Percentiles rank a stretch among this genome's conserved stretches.
These are phyloP conservation scores for Neonectria sp. DNA, from an alignment of 2,329 filamentous ascomycete species.

Conservation along the genomic window DNA sequence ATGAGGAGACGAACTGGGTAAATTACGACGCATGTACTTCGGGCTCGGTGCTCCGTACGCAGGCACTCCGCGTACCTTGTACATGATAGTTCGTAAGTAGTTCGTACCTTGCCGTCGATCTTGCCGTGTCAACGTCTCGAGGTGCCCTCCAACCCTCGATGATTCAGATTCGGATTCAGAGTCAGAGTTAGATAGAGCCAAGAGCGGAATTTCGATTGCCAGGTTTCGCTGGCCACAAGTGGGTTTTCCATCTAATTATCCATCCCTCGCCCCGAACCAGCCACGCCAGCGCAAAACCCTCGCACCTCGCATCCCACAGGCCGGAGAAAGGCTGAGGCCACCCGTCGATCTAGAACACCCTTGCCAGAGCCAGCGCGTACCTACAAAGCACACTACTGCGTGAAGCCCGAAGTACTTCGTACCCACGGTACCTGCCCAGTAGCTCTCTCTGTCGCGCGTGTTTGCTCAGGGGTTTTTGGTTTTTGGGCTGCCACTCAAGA, in stretches of 20 bases:
- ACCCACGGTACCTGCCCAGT: background rate
- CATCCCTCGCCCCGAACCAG: slow-evolving; percentile 20
- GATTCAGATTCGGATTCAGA: slow-evolving; percentile 25
- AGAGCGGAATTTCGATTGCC: background rate
- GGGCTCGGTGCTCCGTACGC: background rate
- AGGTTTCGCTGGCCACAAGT: background rate
- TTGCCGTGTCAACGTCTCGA: slow-evolving; percentile 27
- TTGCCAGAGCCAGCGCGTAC: slow-evolving; percentile 37
- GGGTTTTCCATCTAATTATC: background rate
- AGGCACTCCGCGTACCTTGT: background rate
- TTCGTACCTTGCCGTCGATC: slow-evolving; percentile 28
- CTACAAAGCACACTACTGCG: background rate
- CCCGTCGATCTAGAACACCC: slow-evolving; percentile 49
- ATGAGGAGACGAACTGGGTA: slow-evolving; percentile 17
- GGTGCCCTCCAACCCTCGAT: slow-evolving; percentile 4
- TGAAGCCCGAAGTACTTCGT: background rate
- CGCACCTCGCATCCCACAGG: slow-evolving; percentile 13
- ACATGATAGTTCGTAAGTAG: too few species aligned
- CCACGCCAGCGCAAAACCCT: slow-evolving; percentile 25
- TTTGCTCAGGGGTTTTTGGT: slow-evolving; percentile 50
- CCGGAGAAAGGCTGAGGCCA: slow-evolving; percentile 47
- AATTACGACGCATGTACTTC: slow-evolving; percentile 12
- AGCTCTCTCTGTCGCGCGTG: slow-evolving; percentile 47
- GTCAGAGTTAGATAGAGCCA: background rate
- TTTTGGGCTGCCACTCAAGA: slow-evolving; percentile 36